Conservation (phyloP, 2,329 filamentous ascomycete species). For the Calycina marina region DNA sequence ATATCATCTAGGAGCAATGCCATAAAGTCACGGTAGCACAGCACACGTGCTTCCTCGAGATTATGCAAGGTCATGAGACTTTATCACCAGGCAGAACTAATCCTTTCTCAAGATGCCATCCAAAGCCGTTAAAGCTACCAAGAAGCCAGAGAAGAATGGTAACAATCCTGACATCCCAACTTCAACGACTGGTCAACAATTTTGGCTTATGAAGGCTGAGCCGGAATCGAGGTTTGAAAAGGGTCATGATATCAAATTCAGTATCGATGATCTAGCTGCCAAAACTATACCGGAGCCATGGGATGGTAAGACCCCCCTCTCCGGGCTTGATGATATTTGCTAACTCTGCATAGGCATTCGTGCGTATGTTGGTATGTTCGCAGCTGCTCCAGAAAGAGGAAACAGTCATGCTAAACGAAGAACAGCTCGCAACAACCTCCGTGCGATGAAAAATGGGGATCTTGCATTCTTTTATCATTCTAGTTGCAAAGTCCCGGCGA, state of each 20-base stretch:
- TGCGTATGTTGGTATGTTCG: not conserved
- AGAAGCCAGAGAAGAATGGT: constrained; percentile 4
- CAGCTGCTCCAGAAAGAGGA: too few relatives aligned
- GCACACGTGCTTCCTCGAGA: too few relatives aligned
- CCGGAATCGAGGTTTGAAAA: constrained; percentile 78
- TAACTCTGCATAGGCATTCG: constrained; percentile 11
- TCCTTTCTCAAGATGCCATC: too few relatives aligned
- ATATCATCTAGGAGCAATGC: too few relatives aligned
- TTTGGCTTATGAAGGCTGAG: constrained; percentile 80
- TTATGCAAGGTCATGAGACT: too few relatives aligned
- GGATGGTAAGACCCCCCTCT: constrained; percentile 51
- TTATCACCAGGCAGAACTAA: too few relatives aligned
- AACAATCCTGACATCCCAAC: constrained; percentile 4
- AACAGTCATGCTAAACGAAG: too few relatives aligned
- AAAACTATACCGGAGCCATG: constrained; percentile 71
- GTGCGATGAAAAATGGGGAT: constrained; percentile 82
- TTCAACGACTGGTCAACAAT: constrained; percentile 28
- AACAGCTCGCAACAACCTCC: constrained; percentile 72
- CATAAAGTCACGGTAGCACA: too few relatives aligned
- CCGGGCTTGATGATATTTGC: too few relatives aligned
- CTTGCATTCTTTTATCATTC: constrained; percentile 96
- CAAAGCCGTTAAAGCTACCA: too few relatives aligned
- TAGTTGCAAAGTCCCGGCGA: constrained; percentile 78
- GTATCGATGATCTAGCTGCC: constrained; percentile 73
- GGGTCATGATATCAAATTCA: constrained; percentile 80